These are phyloP conservation scores for Lentinula aciculospora DNA, from an alignment of 768 basidiomycete species.

Conservation along the genomic window DNA sequence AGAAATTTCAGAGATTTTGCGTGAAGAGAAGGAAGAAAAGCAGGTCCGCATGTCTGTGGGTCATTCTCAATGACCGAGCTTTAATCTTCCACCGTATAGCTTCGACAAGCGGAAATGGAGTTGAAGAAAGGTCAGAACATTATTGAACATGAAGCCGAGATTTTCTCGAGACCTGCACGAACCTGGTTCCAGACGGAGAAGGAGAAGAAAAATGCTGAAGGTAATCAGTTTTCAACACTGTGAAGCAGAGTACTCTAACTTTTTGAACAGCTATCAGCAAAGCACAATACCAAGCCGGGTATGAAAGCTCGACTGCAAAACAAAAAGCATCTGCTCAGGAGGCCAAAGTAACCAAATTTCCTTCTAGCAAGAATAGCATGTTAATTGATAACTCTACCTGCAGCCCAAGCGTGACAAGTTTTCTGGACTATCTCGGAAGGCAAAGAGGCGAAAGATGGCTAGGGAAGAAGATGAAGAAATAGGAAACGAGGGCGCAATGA, in stretches of 20 bases:
- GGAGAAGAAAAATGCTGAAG: slow-evolving; percentile 77
- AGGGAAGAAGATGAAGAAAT: slow-evolving; percentile 71
- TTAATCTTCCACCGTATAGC: slow-evolving; percentile 37
- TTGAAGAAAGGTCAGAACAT: slow-evolving; percentile 92
- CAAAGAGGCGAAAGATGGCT: slow-evolving; percentile 84
- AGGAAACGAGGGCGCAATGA: slow-evolving; percentile 47
- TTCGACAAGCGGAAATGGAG: slow-evolving; percentile 94
- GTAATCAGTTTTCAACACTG: slow-evolving; percentile 36
- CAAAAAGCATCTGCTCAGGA: slow-evolving; percentile 26
- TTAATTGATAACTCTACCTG: slow-evolving; percentile 4
- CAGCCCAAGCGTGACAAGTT: slow-evolving; percentile 76
- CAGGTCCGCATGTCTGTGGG: slow-evolving; percentile 39
- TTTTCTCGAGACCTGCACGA: slow-evolving; percentile 86
- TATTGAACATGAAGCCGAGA: slow-evolving; percentile 89
- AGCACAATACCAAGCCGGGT: slow-evolving; percentile 60
- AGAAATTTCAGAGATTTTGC: slow-evolving; percentile 74
- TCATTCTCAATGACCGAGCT: background rate
- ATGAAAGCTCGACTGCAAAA: slow-evolving; percentile 28
- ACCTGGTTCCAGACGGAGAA: slow-evolving; percentile 97
- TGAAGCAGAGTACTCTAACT: background rate
- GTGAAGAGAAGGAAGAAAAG: slow-evolving; percentile 96
- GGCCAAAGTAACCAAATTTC: slow-evolving; percentile 32
- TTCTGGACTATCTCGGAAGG: slow-evolving; percentile 80
- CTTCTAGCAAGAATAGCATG: background rate
- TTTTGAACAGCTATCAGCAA: slow-evolving; percentile 62